Percentiles rank a stretch among this genome's conserved stretches.
Conservation (phyloP, 768 basidiomycete genomes). For the Clitopilus hobsonii region DNA sequence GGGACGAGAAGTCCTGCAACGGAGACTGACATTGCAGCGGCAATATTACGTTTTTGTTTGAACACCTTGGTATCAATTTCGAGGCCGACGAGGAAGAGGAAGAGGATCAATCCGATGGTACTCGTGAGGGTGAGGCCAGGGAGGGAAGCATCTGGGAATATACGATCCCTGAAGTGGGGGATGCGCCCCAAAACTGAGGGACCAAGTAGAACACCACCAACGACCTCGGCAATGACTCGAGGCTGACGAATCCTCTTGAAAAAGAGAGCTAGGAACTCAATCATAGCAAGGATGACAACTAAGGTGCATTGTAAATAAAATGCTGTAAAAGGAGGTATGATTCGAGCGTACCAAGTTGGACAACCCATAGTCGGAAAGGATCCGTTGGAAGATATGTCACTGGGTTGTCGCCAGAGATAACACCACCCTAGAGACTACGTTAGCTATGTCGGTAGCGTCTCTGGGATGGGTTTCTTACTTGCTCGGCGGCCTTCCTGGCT, state of each 20-base stretch:
- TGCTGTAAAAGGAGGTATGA: neutral
- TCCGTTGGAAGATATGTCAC: conserved; percentile 52
- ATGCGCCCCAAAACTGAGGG: conserved; percentile 76
- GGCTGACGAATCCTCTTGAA: conserved; percentile 78
- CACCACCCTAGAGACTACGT: conserved; percentile 52
- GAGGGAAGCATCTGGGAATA: conserved; percentile 53
- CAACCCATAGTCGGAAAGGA: conserved; percentile 73
- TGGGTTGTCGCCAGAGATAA: conserved; percentile 78
- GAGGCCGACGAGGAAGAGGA: conserved; percentile 80
- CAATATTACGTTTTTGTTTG: conserved; percentile 55
- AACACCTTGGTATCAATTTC: conserved; percentile 71
- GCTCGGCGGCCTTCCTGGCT: conserved; percentile 43
- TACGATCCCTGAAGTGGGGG: conserved; percentile 57
- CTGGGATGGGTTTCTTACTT: conserved; percentile 26
- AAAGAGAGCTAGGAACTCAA: conserved; percentile 63
- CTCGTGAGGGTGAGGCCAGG: conserved; percentile 65
- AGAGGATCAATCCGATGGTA: conserved; percentile 72
- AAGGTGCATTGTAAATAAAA: conserved; percentile 7
- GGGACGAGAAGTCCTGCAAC: conserved; percentile 69
- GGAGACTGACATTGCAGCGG: conserved; percentile 55
- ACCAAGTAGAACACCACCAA: conserved; percentile 86
- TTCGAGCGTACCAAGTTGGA: conserved; percentile 70
- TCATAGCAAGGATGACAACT: conserved; percentile 81
- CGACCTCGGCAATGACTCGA: conserved; percentile 89
- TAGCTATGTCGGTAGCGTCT: neutral